A percentile compares a stretch with the other conserved stretches of the same genome.
Conservation (phyloP, 2,329 filamentous ascomycete species). For the Xylariaceae sp. region DNA sequence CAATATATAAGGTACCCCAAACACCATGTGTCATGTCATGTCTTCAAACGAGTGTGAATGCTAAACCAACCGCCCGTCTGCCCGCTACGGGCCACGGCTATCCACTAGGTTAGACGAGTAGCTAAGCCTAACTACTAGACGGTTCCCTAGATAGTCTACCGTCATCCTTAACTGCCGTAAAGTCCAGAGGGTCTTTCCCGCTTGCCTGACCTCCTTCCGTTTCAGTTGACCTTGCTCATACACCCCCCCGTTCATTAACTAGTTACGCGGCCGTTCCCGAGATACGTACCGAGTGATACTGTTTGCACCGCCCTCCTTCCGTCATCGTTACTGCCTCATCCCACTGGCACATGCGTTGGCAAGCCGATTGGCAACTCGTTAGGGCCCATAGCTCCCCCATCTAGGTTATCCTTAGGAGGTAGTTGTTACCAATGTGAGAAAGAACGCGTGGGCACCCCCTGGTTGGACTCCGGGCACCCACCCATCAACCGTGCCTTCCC, state of each 20-base stretch:
- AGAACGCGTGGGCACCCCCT: background rate
- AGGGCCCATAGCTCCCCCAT: background rate
- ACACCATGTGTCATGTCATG: background rate
- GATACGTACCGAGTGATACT: background rate
- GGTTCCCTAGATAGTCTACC: background rate
- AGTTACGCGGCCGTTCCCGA: background rate
- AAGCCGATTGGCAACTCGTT: background rate
- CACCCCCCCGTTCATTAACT: background rate
- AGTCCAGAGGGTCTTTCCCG: background rate
- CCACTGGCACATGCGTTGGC: background rate
- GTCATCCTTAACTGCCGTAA: background rate
- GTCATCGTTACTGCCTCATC: background rate
- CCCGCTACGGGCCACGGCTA: background rate
- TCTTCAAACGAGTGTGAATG: background rate
- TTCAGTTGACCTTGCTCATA: background rate
- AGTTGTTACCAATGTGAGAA: background rate
- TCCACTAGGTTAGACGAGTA: background rate
- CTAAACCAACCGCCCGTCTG: background rate
- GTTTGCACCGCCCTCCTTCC: background rate
- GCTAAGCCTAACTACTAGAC: background rate
- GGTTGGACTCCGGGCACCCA: background rate
- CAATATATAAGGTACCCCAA: background rate
- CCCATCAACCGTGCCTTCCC: background rate
- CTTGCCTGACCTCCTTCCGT: background rate
- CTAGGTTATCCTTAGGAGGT: background rate